Percentiles rank a stretch among this genome's conserved stretches.
Evolutionary conservation across 1,284 basidiomycete genomes (phyloP).

Genomic region (Ustilago tritici): DNA sequence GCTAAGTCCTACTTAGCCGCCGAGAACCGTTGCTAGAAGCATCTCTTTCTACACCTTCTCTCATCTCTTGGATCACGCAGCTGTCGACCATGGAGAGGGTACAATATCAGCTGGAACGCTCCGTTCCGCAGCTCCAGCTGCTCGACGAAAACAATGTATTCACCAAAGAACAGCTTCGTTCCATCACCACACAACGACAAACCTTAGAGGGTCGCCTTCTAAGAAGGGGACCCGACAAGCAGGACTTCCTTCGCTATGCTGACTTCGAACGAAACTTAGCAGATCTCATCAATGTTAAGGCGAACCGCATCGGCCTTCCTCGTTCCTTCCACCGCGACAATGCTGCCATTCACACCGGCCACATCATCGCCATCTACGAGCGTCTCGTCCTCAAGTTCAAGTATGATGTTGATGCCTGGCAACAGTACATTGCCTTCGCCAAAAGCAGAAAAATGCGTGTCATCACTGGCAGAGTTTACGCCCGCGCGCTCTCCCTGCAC

Average conservation of each 20-base stretch:
- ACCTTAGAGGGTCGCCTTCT: constrained; percentile 85
- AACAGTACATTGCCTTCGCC: constrained; percentile 86
- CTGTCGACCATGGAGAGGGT: constrained; percentile 84
- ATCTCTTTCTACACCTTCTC: background rate
- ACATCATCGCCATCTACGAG: constrained; percentile 90
- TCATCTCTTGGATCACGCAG: background rate
- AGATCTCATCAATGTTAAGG: constrained; percentile 51
- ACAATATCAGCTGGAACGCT: constrained; percentile 94
- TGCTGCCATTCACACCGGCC: constrained; percentile 71
- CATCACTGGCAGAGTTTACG: constrained; percentile 75
- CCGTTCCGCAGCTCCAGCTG: constrained; percentile 95
- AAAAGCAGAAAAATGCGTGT: constrained; percentile 83
- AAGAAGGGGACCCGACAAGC: constrained; percentile 83
- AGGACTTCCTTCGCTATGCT: constrained; percentile 90
- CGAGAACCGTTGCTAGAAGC: background rate
- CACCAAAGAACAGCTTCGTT: constrained; percentile 77
- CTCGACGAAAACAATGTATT: constrained; percentile 88
- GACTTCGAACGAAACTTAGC: constrained; percentile 83
- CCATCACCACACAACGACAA: constrained; percentile 87
- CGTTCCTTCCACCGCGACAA: constrained; percentile 55
- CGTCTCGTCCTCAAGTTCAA: constrained; percentile 90
- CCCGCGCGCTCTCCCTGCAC: constrained; percentile 85
- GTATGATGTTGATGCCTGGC: constrained; percentile 85
- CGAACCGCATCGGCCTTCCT: constrained; percentile 45
- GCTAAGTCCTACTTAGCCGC: background rate